Base-by-base conservation (phyloP, 73 alveolate species). In the Paramecium sonneborni region DNA sequence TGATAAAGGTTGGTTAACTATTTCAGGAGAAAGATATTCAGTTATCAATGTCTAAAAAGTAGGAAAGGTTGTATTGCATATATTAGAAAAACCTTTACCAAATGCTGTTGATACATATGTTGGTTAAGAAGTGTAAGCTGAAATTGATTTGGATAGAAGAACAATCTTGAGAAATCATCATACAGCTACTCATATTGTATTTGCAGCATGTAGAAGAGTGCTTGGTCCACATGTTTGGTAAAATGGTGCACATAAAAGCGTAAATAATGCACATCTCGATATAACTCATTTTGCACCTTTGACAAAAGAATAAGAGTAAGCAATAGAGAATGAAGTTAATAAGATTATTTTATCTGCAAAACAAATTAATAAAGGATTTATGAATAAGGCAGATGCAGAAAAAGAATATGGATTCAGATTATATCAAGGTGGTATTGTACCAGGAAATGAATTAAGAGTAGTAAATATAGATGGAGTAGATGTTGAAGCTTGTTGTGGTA, bases 401-500 rank as follows among this genome's bases (percentile, higher is more conserved):
- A 96, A 96, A 91, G 93, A 98, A 93, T 95, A 94, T 91, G 99
- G 99, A 23, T 98, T 98, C 94, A 94, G 96, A 76, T 96, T 98
- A 44, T 98, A 98, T 85, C 96, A 98, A 92, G 99, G 99, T 68
- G 99, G 99, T 89, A 96, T 98, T 93, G 99, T 98, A 23, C 99
- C 99, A 15, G 99, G 99, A 35, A 97, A 98, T 92, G 96, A 96
- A 57, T 95, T 98, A 52, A 93, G 99, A 93, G 99, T 98, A 11
- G 99, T 98, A 20, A 97, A 98, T 92, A 98, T 98, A 68, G 97
- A 96, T 58, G 99, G 97, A 48, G 96, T 96, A 23, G 99, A 98
- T 93, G 97, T 98, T 92, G 99, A 98, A 94, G 99, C 99, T 10
- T 98, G 99, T 89, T 98, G 99, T 92, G 99, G 99, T 68, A 98